These are phyloP conservation scores for Nicotiana attenuata DNA, from an alignment of 257 asterid species.

Conservation along the genomic window DNA sequence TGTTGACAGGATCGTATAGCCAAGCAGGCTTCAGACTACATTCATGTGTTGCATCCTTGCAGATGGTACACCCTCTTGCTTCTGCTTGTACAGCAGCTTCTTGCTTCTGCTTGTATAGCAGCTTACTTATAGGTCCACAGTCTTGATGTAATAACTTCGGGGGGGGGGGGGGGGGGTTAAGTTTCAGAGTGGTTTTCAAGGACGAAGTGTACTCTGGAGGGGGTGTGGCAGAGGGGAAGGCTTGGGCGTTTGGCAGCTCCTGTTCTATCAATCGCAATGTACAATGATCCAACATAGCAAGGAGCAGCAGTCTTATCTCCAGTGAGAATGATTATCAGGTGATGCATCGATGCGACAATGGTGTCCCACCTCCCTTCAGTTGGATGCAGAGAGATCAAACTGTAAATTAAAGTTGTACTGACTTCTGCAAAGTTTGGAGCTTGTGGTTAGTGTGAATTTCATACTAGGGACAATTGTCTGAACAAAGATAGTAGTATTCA, in stretches of 20 bases:
- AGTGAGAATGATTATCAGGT: not conserved
- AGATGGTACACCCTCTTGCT: not conserved
- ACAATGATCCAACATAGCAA: not conserved
- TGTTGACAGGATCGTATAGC: not conserved
- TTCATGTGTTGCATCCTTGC: not conserved
- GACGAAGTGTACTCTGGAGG: not conserved
- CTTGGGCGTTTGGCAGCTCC: not conserved
- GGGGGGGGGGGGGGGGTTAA: not conserved
- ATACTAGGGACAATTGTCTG: not conserved
- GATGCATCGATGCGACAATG: not conserved
- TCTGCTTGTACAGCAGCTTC: not conserved
- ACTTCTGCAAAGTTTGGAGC: not conserved
- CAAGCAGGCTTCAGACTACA: not conserved
- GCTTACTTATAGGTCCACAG: not conserved
- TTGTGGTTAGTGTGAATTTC: not conserved
- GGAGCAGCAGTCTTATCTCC: not conserved
- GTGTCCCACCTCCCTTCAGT: not conserved
- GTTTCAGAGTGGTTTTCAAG: not conserved
- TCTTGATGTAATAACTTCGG: not conserved
- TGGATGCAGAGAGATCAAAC: not conserved
- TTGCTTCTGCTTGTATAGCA: not conserved
- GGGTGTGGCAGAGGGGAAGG: not conserved
- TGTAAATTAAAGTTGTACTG: not conserved
- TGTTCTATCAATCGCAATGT: not conserved
- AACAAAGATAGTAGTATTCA: not conserved